Evolutionary conservation across 1,284 basidiomycete genomes (phyloP), one percentile per base, ranked within the genome.

Genomic region (Leccinum fallax): DNA sequence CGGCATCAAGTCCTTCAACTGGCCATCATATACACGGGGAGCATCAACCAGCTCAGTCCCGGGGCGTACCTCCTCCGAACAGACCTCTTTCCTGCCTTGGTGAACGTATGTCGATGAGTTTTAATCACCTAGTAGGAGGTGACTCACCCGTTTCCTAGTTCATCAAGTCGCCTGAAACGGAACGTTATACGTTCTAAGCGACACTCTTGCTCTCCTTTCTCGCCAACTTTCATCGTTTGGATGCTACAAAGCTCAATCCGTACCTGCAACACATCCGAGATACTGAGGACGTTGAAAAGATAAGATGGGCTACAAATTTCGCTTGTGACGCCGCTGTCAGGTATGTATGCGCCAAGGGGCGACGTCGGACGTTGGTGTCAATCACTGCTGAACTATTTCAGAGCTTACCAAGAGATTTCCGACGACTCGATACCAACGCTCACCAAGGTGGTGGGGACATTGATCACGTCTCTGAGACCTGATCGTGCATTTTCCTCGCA

Each of bases 191-290:
- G 0, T 86, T 87, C 59, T 86, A 88, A 68, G 84, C 85, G 1
- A 74, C 79, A 0, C 72, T 88, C 7, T 75, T 89, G 8, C 79
- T 87, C 26, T 78, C 80, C 11, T 73, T 88, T 32, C 78, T 89
- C 1, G 83, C 84, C 58, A 86, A 88, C 66, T 90, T 85, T 67
- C 88, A 89, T 69, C 86, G 85, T 66, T 86, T 85, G 0, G 86
- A 88, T 66, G 85, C 86, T 11, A 83, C 84, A 8, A 86, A 82
- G 61, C 77, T 87, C 48, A 90, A 90, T 71, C 84, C 83, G 1
- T 89, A 87, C 66, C 76, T 89, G 6, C 80, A 80, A 19, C 76
- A 78, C 34, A 82, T 89, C 36, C 75, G 74, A 48, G 79, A 80
- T 32, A 80, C 78, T 0, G 66, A 72, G 1, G 84, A 89, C 62